phyloP scores from a whole-genome alignment of 2,329 filamentous ascomycete species.

The Hypoxylon sp. region DNA sequence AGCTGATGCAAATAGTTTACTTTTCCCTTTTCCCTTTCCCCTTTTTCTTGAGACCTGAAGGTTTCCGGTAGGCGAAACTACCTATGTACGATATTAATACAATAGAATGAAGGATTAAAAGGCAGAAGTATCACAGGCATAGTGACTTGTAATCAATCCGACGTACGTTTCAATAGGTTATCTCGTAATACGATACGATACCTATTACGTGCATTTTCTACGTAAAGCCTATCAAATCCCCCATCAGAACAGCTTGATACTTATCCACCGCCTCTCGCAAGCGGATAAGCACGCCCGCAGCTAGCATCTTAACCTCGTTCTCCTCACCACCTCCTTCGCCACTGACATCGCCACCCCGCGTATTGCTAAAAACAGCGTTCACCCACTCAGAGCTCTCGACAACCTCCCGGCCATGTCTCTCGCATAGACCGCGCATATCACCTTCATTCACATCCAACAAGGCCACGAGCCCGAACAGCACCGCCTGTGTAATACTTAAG shows the following conservation, averaged over 20 bases:
- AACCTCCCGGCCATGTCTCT: conserved; percentile 80
- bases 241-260: conserved; percentile 83
- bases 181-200: neutral
- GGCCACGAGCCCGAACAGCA: conserved; percentile 84
- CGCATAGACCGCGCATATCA: conserved; percentile 79
- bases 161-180: neutral
- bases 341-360: conserved; percentile 62
- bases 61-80: neutral
- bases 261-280: conserved; percentile 86
- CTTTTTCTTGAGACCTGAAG: neutral
- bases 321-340: conserved; percentile 80
- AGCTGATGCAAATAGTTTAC: neutral
- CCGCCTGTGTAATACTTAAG: conserved; percentile 76
- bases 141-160: neutral
- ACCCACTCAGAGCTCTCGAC: conserved; percentile 93
- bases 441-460: conserved; percentile 85
- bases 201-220: conserved; percentile 25
- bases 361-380: conserved; percentile 77
- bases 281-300: conserved; percentile 83
- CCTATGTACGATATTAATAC: neutral
- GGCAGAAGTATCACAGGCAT: neutral
- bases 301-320: conserved; percentile 82
- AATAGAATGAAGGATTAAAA: neutral
- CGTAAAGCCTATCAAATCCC: conserved; percentile 69
- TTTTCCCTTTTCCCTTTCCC: neutral